Base-by-base conservation (phyloP, 306 rosid genomes). In the Chamaecrista fasciculata region DNA sequence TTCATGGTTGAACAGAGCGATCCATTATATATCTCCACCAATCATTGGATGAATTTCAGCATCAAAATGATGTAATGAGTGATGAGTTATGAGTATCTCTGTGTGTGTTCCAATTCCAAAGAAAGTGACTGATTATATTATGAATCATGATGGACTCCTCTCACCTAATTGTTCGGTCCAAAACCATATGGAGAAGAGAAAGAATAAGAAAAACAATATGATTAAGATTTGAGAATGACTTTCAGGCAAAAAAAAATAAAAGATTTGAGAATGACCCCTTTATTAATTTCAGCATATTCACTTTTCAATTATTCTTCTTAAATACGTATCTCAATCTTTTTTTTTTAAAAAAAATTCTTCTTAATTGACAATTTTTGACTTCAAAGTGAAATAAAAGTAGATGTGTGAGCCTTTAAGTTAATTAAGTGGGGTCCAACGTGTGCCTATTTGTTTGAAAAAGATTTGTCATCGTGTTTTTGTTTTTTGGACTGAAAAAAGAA, bases 201-300 rank as follows among this genome's bases (percentile, higher is more conserved):
- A 18, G 24, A 58, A 29, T n/a, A n/a, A 23, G 15, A 23, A 15
- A 21, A 62, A 11, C n/a, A n/a, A n/a, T n/a, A n/a, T n/a, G 44
- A 59, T 14, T 43, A 2, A 55, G 6, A 36, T 36, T 31, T 56
- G 62, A 56, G 21, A n/a, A n/a, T n/a, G n/a, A n/a, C n/a, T n/a
- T n/a, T n/a, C n/a, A n/a, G n/a, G n/a, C n/a, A n/a, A n/a, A n/a
- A n/a, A n/a, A n/a, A n/a, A n/a, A n/a, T n/a, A n/a, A n/a, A n/a
- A n/a, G n/a, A n/a, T n/a, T n/a, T n/a, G n/a, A n/a, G n/a, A 58
- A 58, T 58, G 43, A 58, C 64, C 40, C 64, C 8, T 58, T 31
- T 44, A 44, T 36, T 31, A n/a, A 26, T 28, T 2, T 2, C n/a
- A n/a, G 4, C 15, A 43, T 43, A 14, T 43, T 43, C 49, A 43